Base-by-base conservation (phyloP, 208 protist species). In the Leishmania guyanensis region DNA sequence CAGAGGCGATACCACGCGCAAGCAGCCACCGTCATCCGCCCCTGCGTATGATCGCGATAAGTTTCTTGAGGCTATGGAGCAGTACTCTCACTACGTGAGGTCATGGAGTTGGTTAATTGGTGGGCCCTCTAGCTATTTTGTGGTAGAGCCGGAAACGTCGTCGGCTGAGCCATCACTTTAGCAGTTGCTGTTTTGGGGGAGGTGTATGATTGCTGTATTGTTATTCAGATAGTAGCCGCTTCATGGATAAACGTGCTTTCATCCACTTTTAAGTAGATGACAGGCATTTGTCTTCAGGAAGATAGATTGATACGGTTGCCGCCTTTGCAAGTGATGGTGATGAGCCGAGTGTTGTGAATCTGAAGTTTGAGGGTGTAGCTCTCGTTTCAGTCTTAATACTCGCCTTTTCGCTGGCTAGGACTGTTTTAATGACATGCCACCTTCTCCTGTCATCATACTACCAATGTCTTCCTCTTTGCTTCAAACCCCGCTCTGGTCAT, bases 101-200 rank as follows among this genome's bases (percentile, higher is more conserved):
- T 62, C 77, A 0, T 53, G 50, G 20, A 81, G 82, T 66, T 85
- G 82, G 82, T 16, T 81, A 17, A 72, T 85, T 5, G 79, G 64
- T 8, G 82, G 82, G 0, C 82, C 82, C 5, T 78, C 82, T n/a
- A 60, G 60, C 16, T 85, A 81, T 39, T 85, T 85, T 74, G 77
- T 81, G 0, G 76, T 78, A 3, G 82, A 85, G 43, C 60, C 82
- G 29, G 54, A 68, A 16, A 69, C 58, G 17, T 33, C 36, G 56
- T 77, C 51, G 2, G 22, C 33, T 39, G 66, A 77, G 39, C 69
- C 54, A 16, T 53, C 74, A 26, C 36, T 68, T 2, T 77, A 77
- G 74, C 51, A 12, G 43, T 33, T 20, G 39, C 26, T 62, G 26
- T 60, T 60, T 53, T 22, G 8, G 33, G 26, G 16, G 5, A 17